Base-by-base conservation (phyloP, 192 early-diverging fungal species). In the Pilobolus umbonatus region DNA sequence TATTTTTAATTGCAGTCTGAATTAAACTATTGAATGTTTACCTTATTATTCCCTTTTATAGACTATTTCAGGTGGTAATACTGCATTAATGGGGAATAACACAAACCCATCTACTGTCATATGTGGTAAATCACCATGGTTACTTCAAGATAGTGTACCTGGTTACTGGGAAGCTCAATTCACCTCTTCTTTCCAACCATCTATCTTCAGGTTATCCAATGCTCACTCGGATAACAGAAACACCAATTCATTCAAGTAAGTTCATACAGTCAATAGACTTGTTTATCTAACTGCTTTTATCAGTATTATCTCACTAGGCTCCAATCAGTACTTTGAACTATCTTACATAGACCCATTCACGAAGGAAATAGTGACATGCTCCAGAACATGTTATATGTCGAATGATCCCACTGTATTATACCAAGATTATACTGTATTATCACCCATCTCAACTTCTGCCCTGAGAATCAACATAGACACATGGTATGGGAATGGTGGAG, bases 81-180 rank as follows among this genome's bases (percentile, higher is more conserved):
- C 40, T 42, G 76, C 67, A 22, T 62, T 68, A 39, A 64, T 38
- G 19, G 43, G 39, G 1, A 67, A 69, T 30, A 71, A 65, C 28
- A 65, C 46, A 29, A 65, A 80, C 61, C 79, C 83, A 9, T 46
- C 34, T 35, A 53, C 36, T n/a, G 26, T 72, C 12, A 35, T 62
- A 9, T 72, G 70, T 17, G 42, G 64, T n/a, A 61, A 74, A 22
- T 67, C 79, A 36, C 82, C 84, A n/a, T 88, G 86, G 86, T 71
- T 91, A 25, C 62, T 91, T 67, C 75, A 71, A 51, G 80, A 88
- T 64, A 67, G 75, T 57, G 78, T 81, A n/a, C 79, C 83, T 4
- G 88, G 88, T 14, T 85, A 77, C 55, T 85, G 80, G 78, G 71
- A 82, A 32, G 78, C 75, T 32, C 65, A 80, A 54, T 84, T 88